phyloP scores from a whole-genome alignment of 2,329 filamentous ascomycete genomes.

The Colletotrichum filicis region DNA sequence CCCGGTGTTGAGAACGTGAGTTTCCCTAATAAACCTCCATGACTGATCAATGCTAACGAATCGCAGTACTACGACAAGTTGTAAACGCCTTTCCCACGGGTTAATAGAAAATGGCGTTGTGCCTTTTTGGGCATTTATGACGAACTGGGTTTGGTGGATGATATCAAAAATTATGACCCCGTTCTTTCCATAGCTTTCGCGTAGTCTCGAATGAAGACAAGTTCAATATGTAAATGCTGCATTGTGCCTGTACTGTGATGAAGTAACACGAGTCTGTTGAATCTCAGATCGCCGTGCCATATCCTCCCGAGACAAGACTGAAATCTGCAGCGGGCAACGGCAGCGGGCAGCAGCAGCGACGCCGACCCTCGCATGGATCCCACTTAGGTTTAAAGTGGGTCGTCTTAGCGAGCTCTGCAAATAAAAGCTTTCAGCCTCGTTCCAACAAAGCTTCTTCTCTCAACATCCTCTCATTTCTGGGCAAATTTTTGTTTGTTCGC shows the following conservation, averaged over 20 bases:
- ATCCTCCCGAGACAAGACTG: background rate
- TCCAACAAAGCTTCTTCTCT: background rate
- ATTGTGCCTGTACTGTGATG: background rate
- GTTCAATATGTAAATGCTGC: conserved; percentile 27
- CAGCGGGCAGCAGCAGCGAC: background rate
- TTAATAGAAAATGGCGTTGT: conserved; percentile 58
- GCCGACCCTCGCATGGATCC: background rate
- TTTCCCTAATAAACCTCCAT: conserved; percentile 42
- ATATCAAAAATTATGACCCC: conserved; percentile 41
- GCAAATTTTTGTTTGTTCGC: conserved; percentile 23
- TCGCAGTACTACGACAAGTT: conserved; percentile 97
- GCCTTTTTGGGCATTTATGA: conserved; percentile 54
- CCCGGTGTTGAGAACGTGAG: conserved; percentile 96
- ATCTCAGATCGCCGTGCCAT: no score
- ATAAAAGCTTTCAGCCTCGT: conserved; percentile 30
- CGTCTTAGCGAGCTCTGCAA: conserved; percentile 22
- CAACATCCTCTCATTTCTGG: background rate
- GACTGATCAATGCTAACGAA: conserved; percentile 40
- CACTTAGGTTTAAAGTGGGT: conserved; percentile 33
- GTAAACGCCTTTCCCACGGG: conserved; percentile 68
- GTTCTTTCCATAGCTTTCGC: conserved; percentile 36
- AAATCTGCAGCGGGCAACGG: background rate
- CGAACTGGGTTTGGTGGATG: conserved; percentile 51
- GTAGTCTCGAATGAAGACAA: conserved; percentile 35
- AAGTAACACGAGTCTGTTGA: background rate